Base-by-base conservation (phyloP, 331 rosid species). In the Rosa hybrid region DNA sequence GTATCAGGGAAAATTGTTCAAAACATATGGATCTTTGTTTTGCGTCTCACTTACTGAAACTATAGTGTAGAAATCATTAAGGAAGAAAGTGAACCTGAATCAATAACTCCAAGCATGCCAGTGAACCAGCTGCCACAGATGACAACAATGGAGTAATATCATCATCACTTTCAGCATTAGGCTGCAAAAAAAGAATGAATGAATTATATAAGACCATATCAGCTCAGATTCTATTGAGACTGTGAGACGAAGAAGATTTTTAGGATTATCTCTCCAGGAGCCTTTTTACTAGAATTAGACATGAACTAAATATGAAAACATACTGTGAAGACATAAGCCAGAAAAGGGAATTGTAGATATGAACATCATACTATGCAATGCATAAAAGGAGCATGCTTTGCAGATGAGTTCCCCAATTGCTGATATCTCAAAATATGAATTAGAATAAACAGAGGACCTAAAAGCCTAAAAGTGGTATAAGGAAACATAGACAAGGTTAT, bases 51-150 rank as follows among this genome's bases (percentile, higher is more conserved):
- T 17, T 18, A n/a, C 11, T 14, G 44, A 14, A 25, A 53, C 60
- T 60, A 21, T 25, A 74, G 38, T 56, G 27, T 38, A 78, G 17
- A 75, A 69, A 76, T 25, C 54, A 78, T 53, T 27, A 85, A 59
- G 68, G 77, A 79, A 78, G 46, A 76, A 59, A 41, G 65, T 44
- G 39, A 81, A 96, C 99, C 98, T 96, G 91, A 87, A 93, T 90
- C 82, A 96, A 83, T 82, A 89, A 84, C 82, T 93, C 99, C 77
- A 93, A 85, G 89, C 97, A 91, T 30, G 88, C 88, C 80, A 91
- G 85, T 25, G 99, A 93, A 84, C 90, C 90, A n/a, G 98, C 98
- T 38, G 99, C 98, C 77, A 96, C 98, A 50, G 97, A 74, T 39
- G 98, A 93, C 82, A 90, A 77, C 71, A 96, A 87, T 48, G 99